These are phyloP conservation scores for Meripilus lineatus DNA, from an alignment of 1,284 basidiomycete species.

Conservation along the genomic window DNA sequence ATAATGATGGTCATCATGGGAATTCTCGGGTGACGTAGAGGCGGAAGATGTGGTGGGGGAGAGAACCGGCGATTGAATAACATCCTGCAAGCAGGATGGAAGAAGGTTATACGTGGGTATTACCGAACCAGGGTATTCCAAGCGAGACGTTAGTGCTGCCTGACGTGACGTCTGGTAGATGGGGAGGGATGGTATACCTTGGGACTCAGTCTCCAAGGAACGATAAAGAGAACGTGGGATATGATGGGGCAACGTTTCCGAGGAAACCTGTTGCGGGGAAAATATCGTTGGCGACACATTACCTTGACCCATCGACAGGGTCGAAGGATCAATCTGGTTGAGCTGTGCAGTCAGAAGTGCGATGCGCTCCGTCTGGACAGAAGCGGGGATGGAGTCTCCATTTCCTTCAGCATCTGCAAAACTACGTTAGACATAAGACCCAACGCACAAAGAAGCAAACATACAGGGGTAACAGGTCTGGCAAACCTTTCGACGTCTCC, in stretches of 20 bases:
- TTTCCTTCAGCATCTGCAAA: slow-evolving; percentile 73
- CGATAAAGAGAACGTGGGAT: background rate
- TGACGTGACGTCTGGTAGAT: slow-evolving; percentile 34
- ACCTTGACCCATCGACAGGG: slow-evolving; percentile 12
- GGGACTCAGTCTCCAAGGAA: background rate
- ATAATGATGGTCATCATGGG: background rate
- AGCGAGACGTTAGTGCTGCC: slow-evolving; percentile 3
- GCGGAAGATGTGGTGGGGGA: slow-evolving; percentile 4
- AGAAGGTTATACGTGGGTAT: slow-evolving; percentile 40
- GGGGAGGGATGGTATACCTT: slow-evolving; percentile 59
- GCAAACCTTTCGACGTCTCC: slow-evolving; percentile 82
- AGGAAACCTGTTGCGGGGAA: background rate
- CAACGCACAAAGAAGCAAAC: slow-evolving; percentile 23
- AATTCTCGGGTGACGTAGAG: no score
- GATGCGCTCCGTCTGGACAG: slow-evolving; percentile 79
- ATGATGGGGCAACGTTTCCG: background rate
- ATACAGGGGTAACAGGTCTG: slow-evolving; percentile 82
- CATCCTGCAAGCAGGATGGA: slow-evolving; percentile 69
- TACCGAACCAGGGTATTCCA: slow-evolving; percentile 14
- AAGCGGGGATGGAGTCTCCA: slow-evolving; percentile 75
- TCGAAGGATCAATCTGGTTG: slow-evolving; percentile 36
- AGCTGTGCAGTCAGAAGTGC: slow-evolving; percentile 68
- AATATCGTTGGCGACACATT: slow-evolving; percentile 9
- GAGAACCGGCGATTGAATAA: slow-evolving; percentile 49
- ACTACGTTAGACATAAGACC: slow-evolving; percentile 6